phyloP scores from a whole-genome alignment of 768 basidiomycete genomes.

The Calocera viscosa region DNA sequence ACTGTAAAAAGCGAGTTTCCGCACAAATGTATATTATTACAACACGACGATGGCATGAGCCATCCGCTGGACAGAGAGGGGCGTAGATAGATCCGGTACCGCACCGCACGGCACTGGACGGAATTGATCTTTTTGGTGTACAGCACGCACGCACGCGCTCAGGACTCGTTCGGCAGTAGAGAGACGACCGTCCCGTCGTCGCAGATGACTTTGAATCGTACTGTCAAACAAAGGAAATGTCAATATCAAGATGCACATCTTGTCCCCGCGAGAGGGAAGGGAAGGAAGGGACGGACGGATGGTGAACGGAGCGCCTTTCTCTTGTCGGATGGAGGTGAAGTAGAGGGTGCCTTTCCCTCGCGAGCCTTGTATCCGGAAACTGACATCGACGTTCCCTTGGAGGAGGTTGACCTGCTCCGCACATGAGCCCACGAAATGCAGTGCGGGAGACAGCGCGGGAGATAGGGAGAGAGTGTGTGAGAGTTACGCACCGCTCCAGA shows the following conservation, averaged over 20 bases:
- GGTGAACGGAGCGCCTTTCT: slow-evolving; percentile 56
- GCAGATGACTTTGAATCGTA: slow-evolving; percentile 54
- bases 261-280: no score
- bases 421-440: no score
- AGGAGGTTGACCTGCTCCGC: slow-evolving; percentile 51
- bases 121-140: no score
- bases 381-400: slow-evolving; percentile 65
- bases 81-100: not conserved
- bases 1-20: no score
- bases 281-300: slow-evolving; percentile 40
- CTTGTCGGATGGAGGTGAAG: slow-evolving; percentile 70
- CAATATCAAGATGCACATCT: slow-evolving; percentile 6
- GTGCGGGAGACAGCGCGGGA: no score
- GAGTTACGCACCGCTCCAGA: slow-evolving; percentile 54
- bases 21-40: not conserved
- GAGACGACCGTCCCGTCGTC: slow-evolving; percentile 45
- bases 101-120: not conserved
- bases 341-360: slow-evolving; percentile 64
- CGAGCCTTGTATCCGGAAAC: slow-evolving; percentile 61
- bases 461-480: no score
- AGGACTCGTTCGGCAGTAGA: slow-evolving; percentile 19
- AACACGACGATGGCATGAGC: not conserved
- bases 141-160: no score
- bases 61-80: not conserved
- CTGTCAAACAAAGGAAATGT: slow-evolving; percentile 33